phyloP scores from a whole-genome alignment of 2,329 filamentous ascomycete genomes.

The Cylindrodendrum hubeiense region DNA sequence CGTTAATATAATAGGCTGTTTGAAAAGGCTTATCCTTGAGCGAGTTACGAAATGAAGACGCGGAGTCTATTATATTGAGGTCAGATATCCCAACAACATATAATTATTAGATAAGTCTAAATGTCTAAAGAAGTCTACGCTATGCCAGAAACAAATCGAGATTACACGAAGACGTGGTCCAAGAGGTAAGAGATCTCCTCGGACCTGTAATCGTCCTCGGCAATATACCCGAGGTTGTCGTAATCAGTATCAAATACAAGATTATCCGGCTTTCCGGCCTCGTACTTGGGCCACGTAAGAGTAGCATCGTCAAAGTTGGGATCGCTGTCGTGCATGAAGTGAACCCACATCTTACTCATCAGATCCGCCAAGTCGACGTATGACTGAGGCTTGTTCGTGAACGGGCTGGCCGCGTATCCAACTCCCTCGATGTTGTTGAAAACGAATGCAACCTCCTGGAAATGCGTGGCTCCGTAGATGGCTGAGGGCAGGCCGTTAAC shows the following conservation, averaged over 20 bases:
- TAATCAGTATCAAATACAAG: constrained; percentile 63
- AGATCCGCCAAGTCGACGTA: constrained; percentile 54
- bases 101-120: no score
- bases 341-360: constrained; percentile 65
- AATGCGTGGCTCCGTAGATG: constrained; percentile 40
- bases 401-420: constrained; percentile 53
- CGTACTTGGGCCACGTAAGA: constrained; percentile 59
- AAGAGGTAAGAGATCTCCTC: constrained; percentile 55
- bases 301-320: constrained; percentile 52
- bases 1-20: no score
- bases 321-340: constrained; percentile 50
- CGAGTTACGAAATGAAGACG: no score
- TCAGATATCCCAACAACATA: no score
- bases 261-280: constrained; percentile 54
- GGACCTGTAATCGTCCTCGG: constrained; percentile 60
- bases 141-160: no score
- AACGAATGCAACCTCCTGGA: constrained; percentile 44
- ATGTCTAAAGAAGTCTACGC: no score
- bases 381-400: constrained; percentile 54
- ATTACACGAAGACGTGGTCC: constrained; percentile 34
- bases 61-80: no score
- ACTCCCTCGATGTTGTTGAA: constrained; percentile 59
- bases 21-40: no score
- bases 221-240: constrained; percentile 53
- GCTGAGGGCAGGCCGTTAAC: constrained; percentile 62